Percentiles rank a stretch among this genome's conserved stretches.
These are phyloP conservation scores for Fusarium pseudocircinatum DNA, from an alignment of 2,329 filamentous ascomycete genomes.

Conservation along the genomic window DNA sequence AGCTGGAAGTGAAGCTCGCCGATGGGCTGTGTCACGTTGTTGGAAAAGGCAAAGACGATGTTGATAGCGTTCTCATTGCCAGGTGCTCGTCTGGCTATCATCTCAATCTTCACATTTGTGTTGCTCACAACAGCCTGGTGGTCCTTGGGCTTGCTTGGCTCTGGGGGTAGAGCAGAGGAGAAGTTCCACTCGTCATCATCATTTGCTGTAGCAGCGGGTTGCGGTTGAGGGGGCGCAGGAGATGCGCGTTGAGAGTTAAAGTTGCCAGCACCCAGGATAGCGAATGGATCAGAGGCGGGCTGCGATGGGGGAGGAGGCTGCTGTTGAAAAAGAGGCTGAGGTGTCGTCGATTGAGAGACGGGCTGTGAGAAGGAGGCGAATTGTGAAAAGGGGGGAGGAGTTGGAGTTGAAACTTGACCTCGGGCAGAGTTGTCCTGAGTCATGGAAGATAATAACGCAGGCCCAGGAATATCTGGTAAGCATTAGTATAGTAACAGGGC, in stretches of 20 bases:
- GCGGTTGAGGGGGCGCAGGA: constrained; percentile 38
- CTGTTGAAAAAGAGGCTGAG: constrained; percentile 60
- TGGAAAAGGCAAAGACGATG: constrained; percentile 85
- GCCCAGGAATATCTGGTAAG: constrained; percentile 68
- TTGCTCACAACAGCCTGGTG: constrained; percentile 75
- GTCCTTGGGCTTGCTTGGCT: constrained; percentile 64
- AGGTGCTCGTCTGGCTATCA: constrained; percentile 71
- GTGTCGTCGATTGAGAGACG: constrained; percentile 62
- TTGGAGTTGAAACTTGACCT: constrained; percentile 52
- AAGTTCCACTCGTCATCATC: constrained; percentile 97
- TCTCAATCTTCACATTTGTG: constrained; percentile 75
- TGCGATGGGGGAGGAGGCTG: constrained; percentile 58
- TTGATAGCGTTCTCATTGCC: constrained; percentile 67
- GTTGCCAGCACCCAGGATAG: constrained; percentile 53
- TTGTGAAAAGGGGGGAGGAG: constrained; percentile 61
- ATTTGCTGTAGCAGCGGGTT: constrained; percentile 49
- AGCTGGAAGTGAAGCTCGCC: constrained; percentile 88
- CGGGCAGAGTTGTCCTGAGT: constrained; percentile 69
- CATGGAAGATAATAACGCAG: constrained; percentile 70
- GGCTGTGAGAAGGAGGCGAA: constrained; percentile 66
- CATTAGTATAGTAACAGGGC: constrained; percentile 21
- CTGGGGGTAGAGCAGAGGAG: constrained; percentile 80
- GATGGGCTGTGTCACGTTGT: constrained; percentile 76
- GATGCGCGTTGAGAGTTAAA: constrained; percentile 43
- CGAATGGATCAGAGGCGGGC: constrained; percentile 61